These are phyloP conservation scores for Limnanthes douglasii DNA, from an alignment of 345 rosid genomes.

Conservation along the genomic window DNA sequence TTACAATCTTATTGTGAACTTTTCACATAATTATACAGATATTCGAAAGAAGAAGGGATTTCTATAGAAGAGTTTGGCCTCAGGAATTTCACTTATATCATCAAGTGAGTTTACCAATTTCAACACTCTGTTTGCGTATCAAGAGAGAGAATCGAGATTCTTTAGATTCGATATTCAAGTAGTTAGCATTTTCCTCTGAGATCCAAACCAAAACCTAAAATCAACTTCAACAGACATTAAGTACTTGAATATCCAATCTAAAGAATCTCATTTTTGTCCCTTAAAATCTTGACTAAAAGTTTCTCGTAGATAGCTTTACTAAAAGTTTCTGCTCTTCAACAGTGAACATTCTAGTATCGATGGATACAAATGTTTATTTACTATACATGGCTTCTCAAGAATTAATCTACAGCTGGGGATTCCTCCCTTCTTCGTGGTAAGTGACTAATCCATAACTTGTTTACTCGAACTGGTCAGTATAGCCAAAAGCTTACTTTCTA, in stretches of 20 bases:
- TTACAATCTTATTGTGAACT: slow-evolving; percentile 4
- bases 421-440: slow-evolving; percentile 56
- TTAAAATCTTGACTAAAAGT: too few species aligned
- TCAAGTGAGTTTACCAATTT: slow-evolving; percentile 43
- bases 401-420: slow-evolving; percentile 27
- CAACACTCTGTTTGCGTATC: slow-evolving; percentile 1
- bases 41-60: slow-evolving; percentile 90
- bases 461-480: background rate
- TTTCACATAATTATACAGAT: too few species aligned
- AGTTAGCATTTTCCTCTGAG: too few species aligned
- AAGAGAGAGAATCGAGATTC: slow-evolving; percentile 1
- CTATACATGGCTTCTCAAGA: slow-evolving; percentile 49
- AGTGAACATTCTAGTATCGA: slow-evolving; percentile 56
- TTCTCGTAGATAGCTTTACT: too few species aligned
- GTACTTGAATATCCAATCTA: too few species aligned
- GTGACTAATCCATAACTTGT: background rate
- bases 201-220: too few species aligned
- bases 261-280: too few species aligned
- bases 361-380: slow-evolving; percentile 64
- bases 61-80: slow-evolving; percentile 23
- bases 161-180: slow-evolving; percentile 1
- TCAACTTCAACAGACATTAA: too few species aligned
- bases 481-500: background rate
- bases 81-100: slow-evolving; percentile 68
- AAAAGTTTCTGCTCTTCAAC: slow-evolving; percentile 8